Conservation (phyloP, 768 basidiomycete species). For the Auricularia sp. region DNA sequence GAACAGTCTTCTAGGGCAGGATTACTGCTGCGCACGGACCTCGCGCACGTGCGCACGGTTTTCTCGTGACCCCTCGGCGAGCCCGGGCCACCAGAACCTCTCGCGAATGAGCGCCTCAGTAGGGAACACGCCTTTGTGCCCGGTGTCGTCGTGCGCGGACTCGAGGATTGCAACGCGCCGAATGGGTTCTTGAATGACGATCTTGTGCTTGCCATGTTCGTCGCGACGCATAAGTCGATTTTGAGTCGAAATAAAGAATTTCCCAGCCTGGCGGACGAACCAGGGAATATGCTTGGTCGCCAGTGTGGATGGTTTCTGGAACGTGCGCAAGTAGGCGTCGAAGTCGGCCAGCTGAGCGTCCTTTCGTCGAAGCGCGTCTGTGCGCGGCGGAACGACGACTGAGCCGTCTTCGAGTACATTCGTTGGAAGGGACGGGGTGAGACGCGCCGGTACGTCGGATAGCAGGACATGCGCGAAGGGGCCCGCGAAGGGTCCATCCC, state of each 20-base stretch:
- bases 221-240: constrained; percentile 13
- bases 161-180: constrained; percentile 14
- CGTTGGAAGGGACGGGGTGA: neutral
- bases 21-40: no score
- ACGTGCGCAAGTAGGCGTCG: neutral
- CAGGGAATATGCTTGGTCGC: constrained; percentile 6
- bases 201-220: constrained; percentile 11
- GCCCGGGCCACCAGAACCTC: constrained; percentile 19
- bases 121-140: constrained; percentile 18
- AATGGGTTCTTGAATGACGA: constrained; percentile 14
- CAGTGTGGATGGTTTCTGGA: neutral
- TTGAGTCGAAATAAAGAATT: constrained; percentile 15
- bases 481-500: neutral
- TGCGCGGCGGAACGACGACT: neutral
- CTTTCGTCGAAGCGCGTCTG: neutral
- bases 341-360: constrained; percentile 15
- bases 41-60: no score
- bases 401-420: neutral
- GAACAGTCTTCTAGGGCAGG: no score
- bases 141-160: constrained; percentile 19
- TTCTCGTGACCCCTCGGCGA: no score
- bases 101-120: constrained; percentile 7
- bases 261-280: constrained; percentile 6
- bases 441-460: neutral
- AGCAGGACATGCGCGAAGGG: fast-evolving